Conservation (phyloP, 164 flowering plant species). For the Macadamia tetraphylla region DNA sequence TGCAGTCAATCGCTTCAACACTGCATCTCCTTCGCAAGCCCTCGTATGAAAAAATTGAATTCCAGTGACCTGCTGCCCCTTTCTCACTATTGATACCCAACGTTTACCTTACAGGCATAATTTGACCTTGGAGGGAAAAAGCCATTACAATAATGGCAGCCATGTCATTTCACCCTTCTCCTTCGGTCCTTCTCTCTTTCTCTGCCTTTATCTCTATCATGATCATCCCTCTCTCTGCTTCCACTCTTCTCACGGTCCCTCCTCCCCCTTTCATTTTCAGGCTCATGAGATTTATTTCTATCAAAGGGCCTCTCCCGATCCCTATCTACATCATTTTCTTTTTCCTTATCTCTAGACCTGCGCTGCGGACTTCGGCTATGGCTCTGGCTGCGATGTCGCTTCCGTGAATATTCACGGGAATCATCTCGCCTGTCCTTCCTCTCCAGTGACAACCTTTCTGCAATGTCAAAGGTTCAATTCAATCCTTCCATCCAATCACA, state of each 20-base stretch:
- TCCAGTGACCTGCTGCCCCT: background rate
- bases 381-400: constrained; percentile 68
- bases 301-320: constrained; percentile 52
- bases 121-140: background rate
- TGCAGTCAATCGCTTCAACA: background rate
- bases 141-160: background rate
- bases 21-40: background rate
- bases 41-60: background rate
- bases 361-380: constrained; percentile 63
- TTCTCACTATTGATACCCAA: background rate
- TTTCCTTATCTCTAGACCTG: constrained; percentile 55
- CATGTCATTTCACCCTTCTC: constrained; percentile 28
- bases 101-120: background rate
- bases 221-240: constrained; percentile 49
- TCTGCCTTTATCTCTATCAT: constrained; percentile 33
- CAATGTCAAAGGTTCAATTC: constrained; percentile 13
- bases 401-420: constrained; percentile 54
- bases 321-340: constrained; percentile 41
- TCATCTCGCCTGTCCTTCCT: constrained; percentile 61
- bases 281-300: constrained; percentile 41
- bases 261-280: constrained; percentile 38
- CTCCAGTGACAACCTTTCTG: constrained; percentile 58
- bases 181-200: constrained; percentile 46
- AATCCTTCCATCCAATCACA: background rate
- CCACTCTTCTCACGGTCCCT: constrained; percentile 47